Evolutionary conservation across 805 yeast species (phyloP).

Genomic region (Soucietia sequanensis): DNA sequence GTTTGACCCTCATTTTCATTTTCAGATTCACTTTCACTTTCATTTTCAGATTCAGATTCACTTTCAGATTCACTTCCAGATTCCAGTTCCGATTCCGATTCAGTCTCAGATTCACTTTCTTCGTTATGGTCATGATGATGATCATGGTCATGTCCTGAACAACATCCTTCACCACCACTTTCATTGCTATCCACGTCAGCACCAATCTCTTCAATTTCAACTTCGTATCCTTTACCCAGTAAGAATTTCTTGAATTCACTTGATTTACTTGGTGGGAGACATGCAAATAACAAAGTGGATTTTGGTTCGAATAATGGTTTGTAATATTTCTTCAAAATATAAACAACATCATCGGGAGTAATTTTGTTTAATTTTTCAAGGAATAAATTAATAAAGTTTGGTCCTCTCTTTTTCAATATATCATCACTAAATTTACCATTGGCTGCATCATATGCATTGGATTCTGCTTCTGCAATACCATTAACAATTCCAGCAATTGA

Average conservation of each 20-base stretch:
- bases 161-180: constrained; percentile 2
- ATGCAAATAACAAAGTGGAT: constrained; percentile 60
- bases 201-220: constrained; percentile 54
- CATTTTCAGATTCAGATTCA: constrained; percentile 5
- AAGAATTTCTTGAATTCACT: constrained; percentile 50
- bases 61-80: constrained; percentile 10
- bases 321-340: constrained; percentile 56
- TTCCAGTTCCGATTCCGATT: constrained; percentile 2
- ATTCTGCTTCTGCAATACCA: constrained; percentile 63
- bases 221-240: constrained; percentile 54
- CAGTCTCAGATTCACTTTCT: constrained; percentile 10
- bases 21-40: background rate
- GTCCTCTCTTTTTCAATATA: constrained; percentile 68
- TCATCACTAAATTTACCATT: constrained; percentile 62
- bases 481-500: constrained; percentile 77
- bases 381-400: constrained; percentile 54
- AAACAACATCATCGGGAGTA: constrained; percentile 51
- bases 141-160: constrained; percentile 7
- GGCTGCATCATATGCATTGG: constrained; percentile 67
- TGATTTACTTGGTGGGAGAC: constrained; percentile 68
- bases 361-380: constrained; percentile 53
- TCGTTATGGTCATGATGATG: constrained; percentile 6
- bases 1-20: no score
- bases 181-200: constrained; percentile 8
- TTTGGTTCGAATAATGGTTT: constrained; percentile 59